A percentile compares a stretch with the other conserved stretches of the same genome.
Conservation (phyloP, 768 basidiomycete species). For the Hygrophorus pudorinus region DNA sequence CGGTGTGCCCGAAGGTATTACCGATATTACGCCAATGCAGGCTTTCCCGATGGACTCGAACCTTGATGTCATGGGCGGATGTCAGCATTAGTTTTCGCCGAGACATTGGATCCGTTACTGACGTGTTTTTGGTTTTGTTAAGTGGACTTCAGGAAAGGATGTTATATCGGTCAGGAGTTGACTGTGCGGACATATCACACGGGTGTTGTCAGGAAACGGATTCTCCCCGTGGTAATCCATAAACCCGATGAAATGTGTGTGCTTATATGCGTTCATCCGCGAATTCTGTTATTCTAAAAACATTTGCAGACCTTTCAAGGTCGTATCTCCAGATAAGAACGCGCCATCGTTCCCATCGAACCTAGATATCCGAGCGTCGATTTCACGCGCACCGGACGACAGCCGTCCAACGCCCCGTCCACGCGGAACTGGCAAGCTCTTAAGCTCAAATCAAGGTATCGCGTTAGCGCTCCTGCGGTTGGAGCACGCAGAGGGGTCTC, state of each 20-base stretch:
- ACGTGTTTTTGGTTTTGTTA: conserved; percentile 31
- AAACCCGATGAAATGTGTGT: conserved; percentile 25
- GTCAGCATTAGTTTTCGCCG: conserved; percentile 37
- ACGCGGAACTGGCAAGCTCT: conserved; percentile 66
- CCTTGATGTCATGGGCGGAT: conserved; percentile 87
- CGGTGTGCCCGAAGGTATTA: conserved; percentile 81
- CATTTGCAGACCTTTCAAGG: conserved; percentile 8
- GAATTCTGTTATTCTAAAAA: conserved; percentile 1
- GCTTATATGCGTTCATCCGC: neutral
- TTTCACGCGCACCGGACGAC: conserved; percentile 14
- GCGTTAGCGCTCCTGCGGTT: conserved; percentile 76
- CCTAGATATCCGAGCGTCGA: conserved; percentile 28
- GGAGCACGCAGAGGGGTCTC: conserved; percentile 55
- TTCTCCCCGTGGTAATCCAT: conserved; percentile 67
- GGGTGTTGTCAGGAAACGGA: conserved; percentile 82
- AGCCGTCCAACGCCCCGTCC: conserved; percentile 39
- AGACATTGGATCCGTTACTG: conserved; percentile 1
- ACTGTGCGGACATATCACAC: conserved; percentile 96
- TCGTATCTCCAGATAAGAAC: conserved; percentile 10
- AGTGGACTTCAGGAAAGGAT: conserved; percentile 97
- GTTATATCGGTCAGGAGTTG: conserved; percentile 95
- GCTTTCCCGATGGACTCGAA: conserved; percentile 94
- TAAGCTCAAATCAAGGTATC: conserved; percentile 46
- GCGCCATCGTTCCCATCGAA: conserved; percentile 21
- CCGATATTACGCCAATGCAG: conserved; percentile 66